Base-by-base conservation (phyloP, 495 filamentous ascomycete species). In the Astrothelium subdiscretum region DNA sequence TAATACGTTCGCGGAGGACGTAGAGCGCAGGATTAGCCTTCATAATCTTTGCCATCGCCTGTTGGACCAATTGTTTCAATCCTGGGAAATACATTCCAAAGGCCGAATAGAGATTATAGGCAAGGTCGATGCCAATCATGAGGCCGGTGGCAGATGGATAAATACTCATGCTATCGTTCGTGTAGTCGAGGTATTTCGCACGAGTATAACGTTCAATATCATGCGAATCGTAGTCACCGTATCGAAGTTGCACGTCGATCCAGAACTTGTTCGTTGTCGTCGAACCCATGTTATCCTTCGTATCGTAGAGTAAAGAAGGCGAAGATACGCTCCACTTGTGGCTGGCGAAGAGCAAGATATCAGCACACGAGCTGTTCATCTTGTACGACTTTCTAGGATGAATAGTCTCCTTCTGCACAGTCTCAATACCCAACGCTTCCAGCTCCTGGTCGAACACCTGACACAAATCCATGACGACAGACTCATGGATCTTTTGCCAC, bases 401-500 rank as follows among this genome's bases (percentile, higher is more conserved):
- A 67, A 99, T 99, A 0, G 94, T 97, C 78, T 99, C 95, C 77
- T 99, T 99, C 73, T 99, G 95, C 20, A 99, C 95, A 3, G 94
- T 94, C 74, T 99, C 94, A 64, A 99, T 96, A 59, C 95, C 92
- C 54, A 99, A 79, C 57, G 92, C 89, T 74, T 97, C 94, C 61
- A 99, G 75, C 73, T 99, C 92, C 69, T 97, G 94, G 68, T 99
- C 95, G 69, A 99, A 95, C n/a, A 97, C 94, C 72, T 99, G 95
- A 70, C 95, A 98, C 69, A 97, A 76, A 78, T 97, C 94, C 94
- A 99, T 99, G 31, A 97, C 92, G 8, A 99, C 94, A 27, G 90
- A 95, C 74, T 99, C 95, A 76, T 99, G 95, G 58, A 99, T 97
- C 80, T 99, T 99, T 74, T 99, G 95, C 95, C 95, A 99, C 80